Evolutionary conservation across 1,284 basidiomycete species (phyloP).

Genomic region (Neotropicomus parvogracilis): DNA sequence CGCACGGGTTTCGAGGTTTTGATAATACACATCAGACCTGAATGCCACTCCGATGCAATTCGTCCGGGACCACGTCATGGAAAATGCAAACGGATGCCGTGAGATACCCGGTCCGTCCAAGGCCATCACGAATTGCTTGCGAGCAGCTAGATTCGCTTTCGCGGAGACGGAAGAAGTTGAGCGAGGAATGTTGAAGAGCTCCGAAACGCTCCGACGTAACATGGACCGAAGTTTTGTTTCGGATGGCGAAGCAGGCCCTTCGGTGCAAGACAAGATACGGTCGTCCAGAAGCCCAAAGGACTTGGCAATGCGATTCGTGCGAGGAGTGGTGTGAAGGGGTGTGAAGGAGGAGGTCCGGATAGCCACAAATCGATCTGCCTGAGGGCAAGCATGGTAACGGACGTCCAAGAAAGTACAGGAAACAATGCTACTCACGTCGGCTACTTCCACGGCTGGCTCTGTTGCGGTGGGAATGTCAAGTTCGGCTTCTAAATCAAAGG

Average conservation of each 20-base stretch:
- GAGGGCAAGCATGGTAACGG: slow-evolving; percentile 1
- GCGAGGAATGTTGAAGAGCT: slow-evolving; percentile 37
- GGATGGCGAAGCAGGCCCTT: slow-evolving; percentile 27
- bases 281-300: slow-evolving; percentile 46
- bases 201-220: slow-evolving; percentile 38
- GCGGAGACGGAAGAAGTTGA: slow-evolving; percentile 39
- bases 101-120: slow-evolving; percentile 50
- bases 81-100: slow-evolving; percentile 43
- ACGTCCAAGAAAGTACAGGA: slow-evolving; percentile 1
- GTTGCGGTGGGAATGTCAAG: slow-evolving; percentile 11
- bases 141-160: slow-evolving; percentile 40
- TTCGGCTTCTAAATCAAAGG: slow-evolving; percentile 31
- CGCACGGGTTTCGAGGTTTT: slow-evolving; percentile 44
- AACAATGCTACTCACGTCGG: slow-evolving; percentile 25
- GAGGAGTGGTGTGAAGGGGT: slow-evolving; percentile 45
- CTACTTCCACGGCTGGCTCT: slow-evolving; percentile 29
- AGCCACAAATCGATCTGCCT: slow-evolving; percentile 49
- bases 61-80: slow-evolving; percentile 44
- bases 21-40: slow-evolving; percentile 45
- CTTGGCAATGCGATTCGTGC: slow-evolving; percentile 46
- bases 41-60: slow-evolving; percentile 50
- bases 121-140: slow-evolving; percentile 46
- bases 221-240: slow-evolving; percentile 35
- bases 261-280: slow-evolving; percentile 40
- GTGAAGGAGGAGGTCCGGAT: slow-evolving; percentile 36